Conservation (phyloP, 2,329 filamentous ascomycete species). For the Epichloe elymi region DNA sequence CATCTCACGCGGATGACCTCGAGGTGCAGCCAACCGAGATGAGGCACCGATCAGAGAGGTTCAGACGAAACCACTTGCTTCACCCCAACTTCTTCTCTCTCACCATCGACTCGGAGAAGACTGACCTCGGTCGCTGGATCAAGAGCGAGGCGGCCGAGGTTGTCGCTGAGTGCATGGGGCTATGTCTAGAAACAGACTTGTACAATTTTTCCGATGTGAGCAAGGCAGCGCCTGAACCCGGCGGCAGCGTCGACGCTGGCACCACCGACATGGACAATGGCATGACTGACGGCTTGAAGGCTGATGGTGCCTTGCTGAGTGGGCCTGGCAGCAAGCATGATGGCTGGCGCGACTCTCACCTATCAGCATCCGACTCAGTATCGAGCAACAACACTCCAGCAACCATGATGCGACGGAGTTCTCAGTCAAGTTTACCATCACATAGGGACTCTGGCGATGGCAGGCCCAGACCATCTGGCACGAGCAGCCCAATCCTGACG, state of each 20-base stretch:
- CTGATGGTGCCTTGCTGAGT: constrained; percentile 28
- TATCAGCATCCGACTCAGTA: constrained; percentile 33
- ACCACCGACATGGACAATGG: constrained; percentile 14
- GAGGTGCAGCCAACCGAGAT: constrained; percentile 71
- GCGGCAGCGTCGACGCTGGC: constrained; percentile 11
- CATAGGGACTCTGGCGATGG: constrained; percentile 30
- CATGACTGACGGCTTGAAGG: constrained; percentile 19
- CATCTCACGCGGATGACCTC: constrained; percentile 56
- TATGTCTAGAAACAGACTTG: constrained; percentile 31
- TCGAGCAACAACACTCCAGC: constrained; percentile 25
- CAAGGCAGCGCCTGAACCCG: constrained; percentile 4
- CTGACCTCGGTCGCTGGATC: constrained; percentile 63
- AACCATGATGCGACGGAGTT: constrained; percentile 25
- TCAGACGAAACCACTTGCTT: constrained; percentile 58
- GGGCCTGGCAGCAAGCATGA: constrained; percentile 25
- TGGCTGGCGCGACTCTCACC: constrained; percentile 40
- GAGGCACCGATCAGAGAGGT: constrained; percentile 60
- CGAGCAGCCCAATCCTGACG: constrained; percentile 50
- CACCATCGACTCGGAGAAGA: constrained; percentile 68
- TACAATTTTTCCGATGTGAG: constrained; percentile 13
- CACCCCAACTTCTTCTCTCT: constrained; percentile 77
- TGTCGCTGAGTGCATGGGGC: constrained; percentile 63
- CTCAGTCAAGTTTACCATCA: constrained; percentile 39
- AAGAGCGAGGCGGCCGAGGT: constrained; percentile 70
- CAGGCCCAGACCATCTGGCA: constrained; percentile 22